Evolutionary conservation across 768 basidiomycete genomes (phyloP), one percentile per base, ranked within the genome.

Genomic region (Hirschioporus abietinus): DNA sequence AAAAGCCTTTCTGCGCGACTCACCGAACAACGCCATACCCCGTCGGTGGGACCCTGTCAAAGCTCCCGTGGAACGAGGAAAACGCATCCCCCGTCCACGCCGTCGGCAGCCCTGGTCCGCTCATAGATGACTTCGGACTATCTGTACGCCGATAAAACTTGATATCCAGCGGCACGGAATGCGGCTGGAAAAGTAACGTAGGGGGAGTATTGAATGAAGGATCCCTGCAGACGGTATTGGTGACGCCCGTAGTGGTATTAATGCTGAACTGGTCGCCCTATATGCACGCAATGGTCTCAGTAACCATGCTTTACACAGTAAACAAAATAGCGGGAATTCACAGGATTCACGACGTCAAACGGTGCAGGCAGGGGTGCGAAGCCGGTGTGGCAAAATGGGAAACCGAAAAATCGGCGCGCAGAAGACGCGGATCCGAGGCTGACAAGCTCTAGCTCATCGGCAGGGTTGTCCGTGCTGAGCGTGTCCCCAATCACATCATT

Each of bases 1-100:
- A 3, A 8, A 26, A 3, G 58, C 58, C 3, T 59, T n/a, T n/a
- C 58, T n/a, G 9, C 9, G 18, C 12, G 26, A 65, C 69, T 17
- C 59, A 82, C 81, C 72, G 74, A 15, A 82, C 77, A 30, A 83
- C 79, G n/a, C 79, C 80, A 66, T 83, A 83, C 7, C 82, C 82
- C 4, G 81, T 82, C 2, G 81, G 81, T 17, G 80, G 81, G 8
- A 67, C 68, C 7, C 81, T 72, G 60, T 82, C 65, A 64, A 79
- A 80, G 5, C 80, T 81, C 1, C 82, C 82, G 63, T 79, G 81
- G 75, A 82, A 82, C 0, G 80, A 79, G n/a, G 81, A 78, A 68
- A 82, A 79, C 1, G 80, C 78, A 64, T 81, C 76, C 1, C 75
- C 75, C 26, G 64, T 65, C 62, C 75, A 75, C 9, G 69, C 66